These are phyloP conservation scores for Paralagenidium karlingii DNA, from an alignment of 352 stramenopile species.

Conservation along the genomic window DNA sequence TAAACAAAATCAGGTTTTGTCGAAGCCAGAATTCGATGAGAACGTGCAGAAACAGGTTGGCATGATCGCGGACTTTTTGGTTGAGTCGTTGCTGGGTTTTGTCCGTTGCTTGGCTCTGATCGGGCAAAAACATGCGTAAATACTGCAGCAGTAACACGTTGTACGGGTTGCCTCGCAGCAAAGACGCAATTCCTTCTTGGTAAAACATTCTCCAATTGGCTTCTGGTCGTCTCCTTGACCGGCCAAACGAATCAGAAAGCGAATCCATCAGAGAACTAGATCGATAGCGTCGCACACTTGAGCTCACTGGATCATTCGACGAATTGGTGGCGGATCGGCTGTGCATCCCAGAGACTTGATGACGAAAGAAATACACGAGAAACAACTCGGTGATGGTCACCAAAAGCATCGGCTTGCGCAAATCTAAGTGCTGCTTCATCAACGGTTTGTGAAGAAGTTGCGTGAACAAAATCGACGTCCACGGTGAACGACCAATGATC, in stretches of 20 bases:
- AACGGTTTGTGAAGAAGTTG: constrained; percentile 74
- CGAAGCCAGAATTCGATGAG: constrained; percentile 81
- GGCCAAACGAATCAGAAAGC: constrained; percentile 33
- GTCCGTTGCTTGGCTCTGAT: constrained; percentile 35
- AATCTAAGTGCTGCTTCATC: constrained; percentile 61
- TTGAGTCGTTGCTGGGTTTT: too few relatives aligned
- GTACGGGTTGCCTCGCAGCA: constrained; percentile 70
- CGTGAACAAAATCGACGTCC: constrained; percentile 60
- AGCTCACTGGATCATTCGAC: too few relatives aligned
- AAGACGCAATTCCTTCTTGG: constrained; percentile 38
- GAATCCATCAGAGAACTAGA: constrained; percentile 26
- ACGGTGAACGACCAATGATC: constrained; percentile 50
- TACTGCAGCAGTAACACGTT: constrained; percentile 79
- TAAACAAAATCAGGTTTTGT: constrained; percentile 81
- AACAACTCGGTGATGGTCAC: constrained; percentile 79
- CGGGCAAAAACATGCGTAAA: constrained; percentile 60
- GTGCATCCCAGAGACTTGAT: constrained; percentile 59
- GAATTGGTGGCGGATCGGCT: constrained; percentile 2
- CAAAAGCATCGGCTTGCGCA: constrained; percentile 59
- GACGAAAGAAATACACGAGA: constrained; percentile 74
- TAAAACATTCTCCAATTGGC: constrained; percentile 66
- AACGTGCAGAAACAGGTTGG: constrained; percentile 74
- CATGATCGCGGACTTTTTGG: constrained; percentile 49
- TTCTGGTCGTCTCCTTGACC: constrained; percentile 29
- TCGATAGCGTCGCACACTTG: not conserved